Evolutionary conservation across 2,329 filamentous ascomycete genomes (phyloP), one percentile per base, ranked within the genome.

Genomic region (Penicillium sp.): DNA sequence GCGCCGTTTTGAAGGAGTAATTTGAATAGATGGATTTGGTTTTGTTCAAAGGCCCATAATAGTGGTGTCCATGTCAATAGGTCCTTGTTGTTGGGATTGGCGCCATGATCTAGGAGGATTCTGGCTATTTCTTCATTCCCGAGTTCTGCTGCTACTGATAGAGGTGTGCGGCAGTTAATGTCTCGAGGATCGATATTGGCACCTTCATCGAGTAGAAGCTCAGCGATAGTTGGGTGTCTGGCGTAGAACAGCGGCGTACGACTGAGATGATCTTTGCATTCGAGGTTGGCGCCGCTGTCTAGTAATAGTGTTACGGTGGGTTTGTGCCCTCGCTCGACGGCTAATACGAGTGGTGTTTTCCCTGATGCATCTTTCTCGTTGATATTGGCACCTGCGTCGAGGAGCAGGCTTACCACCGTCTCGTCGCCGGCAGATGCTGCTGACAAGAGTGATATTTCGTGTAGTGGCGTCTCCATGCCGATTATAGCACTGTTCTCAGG

Each of bases 331-430:
- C 4, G 9, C 8, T 33, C 4, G 47, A 50, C 47, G 10, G 47
- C 47, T 33, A 50, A 3, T 50, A n/a, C 47, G 13, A 50, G 47
- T 13, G 47, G 47, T 50, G 47, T 50, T 19, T 33, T 19, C 5
- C 47, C 47, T 12, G 26, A 33, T 30, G 9, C 24, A 33, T 50
- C 47, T 19, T 6, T 50, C 12, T 19, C 10, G 17, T 33, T 50
- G 47, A 33, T 50, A 33, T 50, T 9, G 47, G 47, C 47, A 6
- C 47, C 47, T 30, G 26, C 28, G 47, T 50, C 47, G 28, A 50
- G 47, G 13, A 50, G 17, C 17, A 30, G 15, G n/a, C 26, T 50
- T 30, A 50, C n/a, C 28, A 19, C 8, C 17, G 17, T 50, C 7
- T 50, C 47, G 17, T 50, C 26, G 47, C 26, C 47, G 47, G 17